Base-by-base conservation (phyloP, 179 eudicot genomes). In the Drosera spatulata region DNA sequence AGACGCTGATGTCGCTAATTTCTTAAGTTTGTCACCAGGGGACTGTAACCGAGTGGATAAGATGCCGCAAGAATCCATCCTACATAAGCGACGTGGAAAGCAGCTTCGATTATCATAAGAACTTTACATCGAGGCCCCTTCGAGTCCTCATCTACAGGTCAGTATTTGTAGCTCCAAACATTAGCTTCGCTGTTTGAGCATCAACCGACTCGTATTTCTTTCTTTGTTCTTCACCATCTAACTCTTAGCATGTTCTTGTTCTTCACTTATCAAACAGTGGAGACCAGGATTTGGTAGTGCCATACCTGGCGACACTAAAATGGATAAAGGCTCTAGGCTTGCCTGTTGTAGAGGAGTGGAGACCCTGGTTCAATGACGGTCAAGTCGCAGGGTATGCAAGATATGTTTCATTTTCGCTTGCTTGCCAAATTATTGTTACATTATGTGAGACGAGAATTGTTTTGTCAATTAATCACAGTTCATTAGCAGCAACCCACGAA, bases 281-380 rank as follows among this genome's bases (percentile, higher is more conserved):
- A 13, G 61, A 59, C 9, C 61, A 45, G 5, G 61, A 59, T 44
- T 40, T 59, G 61, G 22, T 59, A 40, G 61, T 59, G 10, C 61
- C 61, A 15, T 59, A 40, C 38, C 37, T 42, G 37, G 61, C 22
- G 4, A 59, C 50, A 42, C 7, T 12, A 11, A 33, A 59, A 59
- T 59, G 61, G 61, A 44, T 59, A 6, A 59, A 45, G 10, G 1
- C 12, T 9, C 61, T 59, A 38, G 42, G 44, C 39, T 45, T 59
- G 1, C 42, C 61, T 1, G 61, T 59, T 1, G 50, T n/a, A 42
- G 50, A 45, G 10, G 50, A 45, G 9, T 59, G 61, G 61, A 43
- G 61, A 6, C 61, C 61, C 14, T 53, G 56, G 56, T 53, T 53
- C 14, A 7, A 14, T 3, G 40, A 53, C 14, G 56, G 56, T 15